Evolutionary conservation across 2,329 filamentous ascomycete genomes (phyloP).

Genomic region (Neofusicoccum parvum): DNA sequence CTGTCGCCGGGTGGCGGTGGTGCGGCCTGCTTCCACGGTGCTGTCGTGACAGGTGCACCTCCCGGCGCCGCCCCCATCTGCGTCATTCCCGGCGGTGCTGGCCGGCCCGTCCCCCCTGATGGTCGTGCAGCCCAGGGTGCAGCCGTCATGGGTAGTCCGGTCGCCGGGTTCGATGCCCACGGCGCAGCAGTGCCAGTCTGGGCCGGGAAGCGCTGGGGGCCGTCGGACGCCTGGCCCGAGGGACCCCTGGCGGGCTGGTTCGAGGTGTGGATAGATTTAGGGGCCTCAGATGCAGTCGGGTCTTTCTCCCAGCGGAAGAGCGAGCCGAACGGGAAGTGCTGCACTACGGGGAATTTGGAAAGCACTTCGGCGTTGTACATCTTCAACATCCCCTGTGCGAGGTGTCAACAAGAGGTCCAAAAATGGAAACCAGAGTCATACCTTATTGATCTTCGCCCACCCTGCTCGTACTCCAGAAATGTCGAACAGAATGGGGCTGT

Average conservation of each 20-base stretch:
- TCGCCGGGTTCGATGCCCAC: constrained; percentile 13
- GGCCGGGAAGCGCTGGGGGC: constrained; percentile 31
- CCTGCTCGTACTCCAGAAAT: constrained; percentile 83
- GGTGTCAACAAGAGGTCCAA: neutral
- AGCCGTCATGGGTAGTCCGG: constrained; percentile 24
- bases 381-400: constrained; percentile 84
- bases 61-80: constrained; percentile 2
- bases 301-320: constrained; percentile 52
- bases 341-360: constrained; percentile 96
- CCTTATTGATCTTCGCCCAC: constrained; percentile 96
- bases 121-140: constrained; percentile 30
- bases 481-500: constrained; percentile 92
- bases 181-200: constrained; percentile 24
- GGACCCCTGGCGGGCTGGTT: constrained; percentile 37
- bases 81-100: constrained; percentile 11
- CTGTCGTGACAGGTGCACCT: constrained; percentile 5
- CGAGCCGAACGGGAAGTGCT: constrained; percentile 71
- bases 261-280: constrained; percentile 37
- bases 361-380: constrained; percentile 98
- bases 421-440: constrained; percentile 24
- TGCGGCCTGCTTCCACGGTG: constrained; percentile 11
- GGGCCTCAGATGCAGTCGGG: constrained; percentile 38
- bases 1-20: neutral
- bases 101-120: constrained; percentile 11
- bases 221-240: constrained; percentile 28